Evolutionary conservation across 169 alveolate genomes (phyloP), one percentile per base, ranked within the genome.

Genomic region (Plasmodium sp.): DNA sequence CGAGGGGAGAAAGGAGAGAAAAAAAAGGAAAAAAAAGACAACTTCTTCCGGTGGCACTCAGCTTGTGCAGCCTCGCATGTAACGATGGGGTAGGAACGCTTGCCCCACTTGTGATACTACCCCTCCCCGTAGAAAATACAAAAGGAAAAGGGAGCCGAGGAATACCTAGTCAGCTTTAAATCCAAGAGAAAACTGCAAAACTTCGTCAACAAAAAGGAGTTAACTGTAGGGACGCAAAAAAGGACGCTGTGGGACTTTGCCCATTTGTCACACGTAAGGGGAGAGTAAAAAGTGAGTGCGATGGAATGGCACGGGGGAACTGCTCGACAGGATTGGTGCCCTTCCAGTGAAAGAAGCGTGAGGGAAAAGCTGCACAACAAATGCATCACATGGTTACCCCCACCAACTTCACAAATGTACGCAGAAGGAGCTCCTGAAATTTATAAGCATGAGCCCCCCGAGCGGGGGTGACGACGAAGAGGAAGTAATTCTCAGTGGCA

Each of bases 131-230:
- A 67, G 77, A 39, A 27, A n/a, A 86, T 86, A 36, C 84, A 86
- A 48, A 86, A 79, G 81, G 67, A 14, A 14, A 86, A 77, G 48
- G 81, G 51, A 6, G 83, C 80, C 67, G 81, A 22, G 1, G 93
- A 86, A 74, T 86, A 86, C 67, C 62, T 86, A 56, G 81, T 86
- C 31, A 86, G 93, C 81, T 75, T 86, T 54, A 86, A 75, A 58
- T 86, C 93, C 54, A 86, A 86, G 48, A 77, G 74, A 79, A 86
- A 77, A 77, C 33, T 86, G 48, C 56, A 86, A 77, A 86, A 86
- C 77, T 86, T 86, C 56, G 48, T 86, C 43, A 86, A 77, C 86
- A 86, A 56, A 14, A 86, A 86, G n/a, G 93, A 86, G 81, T 54
- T 86, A 51, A 33, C 75, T 77, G 22, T 71, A 31, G 62, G 81